Percentiles rank a stretch among this genome's conserved stretches.
Evolutionary conservation across 805 yeast species (phyloP).

Genomic region (Wickerhamiella hasegawae): DNA sequence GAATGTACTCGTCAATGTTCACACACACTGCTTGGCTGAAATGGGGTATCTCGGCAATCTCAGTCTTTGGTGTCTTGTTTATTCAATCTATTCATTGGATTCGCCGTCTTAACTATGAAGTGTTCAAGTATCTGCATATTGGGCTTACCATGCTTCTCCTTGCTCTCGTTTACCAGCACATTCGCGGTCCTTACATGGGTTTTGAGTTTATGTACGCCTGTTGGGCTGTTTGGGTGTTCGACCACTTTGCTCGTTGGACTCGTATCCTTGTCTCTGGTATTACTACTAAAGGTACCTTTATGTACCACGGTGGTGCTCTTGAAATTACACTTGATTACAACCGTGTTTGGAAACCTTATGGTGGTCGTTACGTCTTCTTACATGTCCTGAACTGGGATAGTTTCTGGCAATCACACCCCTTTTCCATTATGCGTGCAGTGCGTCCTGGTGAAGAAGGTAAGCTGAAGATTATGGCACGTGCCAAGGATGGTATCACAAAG

Average conservation of each 20-base stretch:
- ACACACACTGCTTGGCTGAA: conserved; percentile 18
- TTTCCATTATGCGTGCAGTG: conserved; percentile 27
- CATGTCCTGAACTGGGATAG: conserved; percentile 33
- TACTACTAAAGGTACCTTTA: conserved; percentile 16
- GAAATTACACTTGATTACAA: conserved; percentile 25
- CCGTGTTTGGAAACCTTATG: conserved; percentile 29
- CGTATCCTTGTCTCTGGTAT: conserved; percentile 44
- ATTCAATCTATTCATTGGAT: conserved; percentile 34
- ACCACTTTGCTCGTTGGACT: conserved; percentile 39
- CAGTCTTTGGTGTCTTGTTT: conserved; percentile 24
- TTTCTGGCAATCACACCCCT: conserved; percentile 66
- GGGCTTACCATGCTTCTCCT: conserved; percentile 9
- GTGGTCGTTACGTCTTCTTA: conserved; percentile 46
- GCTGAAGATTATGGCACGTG: conserved; percentile 33
- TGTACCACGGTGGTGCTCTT: conserved; percentile 23
- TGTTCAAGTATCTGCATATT: conserved; percentile 35
- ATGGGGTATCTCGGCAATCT: conserved; percentile 31
- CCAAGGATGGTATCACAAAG: conserved; percentile 26
- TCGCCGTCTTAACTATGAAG: conserved; percentile 40
- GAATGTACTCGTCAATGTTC: conserved; percentile 17
- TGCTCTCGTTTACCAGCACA: conserved; percentile 32
- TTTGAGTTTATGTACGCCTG: conserved; percentile 37
- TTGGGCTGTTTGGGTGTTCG: conserved; percentile 52
- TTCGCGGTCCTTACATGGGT: conserved; percentile 34
- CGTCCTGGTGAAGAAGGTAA: conserved; percentile 22